Percentiles rank a stretch among this genome's conserved stretches.
Conservation (phyloP, 2,329 filamentous ascomycete species). For the Colletotrichum chrysophilum region DNA sequence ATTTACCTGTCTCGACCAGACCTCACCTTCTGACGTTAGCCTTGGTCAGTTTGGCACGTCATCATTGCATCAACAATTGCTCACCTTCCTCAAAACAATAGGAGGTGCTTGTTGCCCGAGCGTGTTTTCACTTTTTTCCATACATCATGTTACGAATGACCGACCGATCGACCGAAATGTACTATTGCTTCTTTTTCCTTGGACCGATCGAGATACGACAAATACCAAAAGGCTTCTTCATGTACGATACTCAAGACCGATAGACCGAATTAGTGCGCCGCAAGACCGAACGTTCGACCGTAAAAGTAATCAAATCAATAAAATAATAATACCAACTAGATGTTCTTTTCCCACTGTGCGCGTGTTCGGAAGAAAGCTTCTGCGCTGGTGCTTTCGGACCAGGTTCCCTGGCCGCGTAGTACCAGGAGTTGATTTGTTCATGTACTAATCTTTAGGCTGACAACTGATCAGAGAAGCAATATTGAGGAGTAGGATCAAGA, state of each 20-base stretch:
- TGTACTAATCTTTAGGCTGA: neutral
- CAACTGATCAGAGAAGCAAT: neutral
- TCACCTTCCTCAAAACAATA: neutral
- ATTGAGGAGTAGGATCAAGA: neutral
- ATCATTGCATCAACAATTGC: neutral
- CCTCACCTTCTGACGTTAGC: neutral
- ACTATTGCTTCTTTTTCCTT: neutral
- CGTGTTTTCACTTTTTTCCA: neutral
- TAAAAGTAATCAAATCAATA: neutral
- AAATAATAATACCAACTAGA: neutral
- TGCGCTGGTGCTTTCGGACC: neutral
- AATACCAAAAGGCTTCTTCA: neutral
- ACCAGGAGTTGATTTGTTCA: neutral
- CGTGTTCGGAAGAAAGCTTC: neutral
- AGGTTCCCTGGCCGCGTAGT: neutral
- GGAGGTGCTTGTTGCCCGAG: neutral
- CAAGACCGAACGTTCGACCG: neutral
- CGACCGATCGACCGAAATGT: neutral
- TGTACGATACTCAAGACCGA: conserved; percentile 11
- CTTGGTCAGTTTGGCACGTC: neutral
- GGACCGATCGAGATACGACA: neutral
- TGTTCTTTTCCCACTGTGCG: neutral
- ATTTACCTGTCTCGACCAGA: neutral
- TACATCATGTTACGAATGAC: neutral
- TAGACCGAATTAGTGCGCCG: neutral